Evolutionary conservation across 495 filamentous ascomycete genomes (phyloP).

Genomic region (Trichoderma virens): DNA sequence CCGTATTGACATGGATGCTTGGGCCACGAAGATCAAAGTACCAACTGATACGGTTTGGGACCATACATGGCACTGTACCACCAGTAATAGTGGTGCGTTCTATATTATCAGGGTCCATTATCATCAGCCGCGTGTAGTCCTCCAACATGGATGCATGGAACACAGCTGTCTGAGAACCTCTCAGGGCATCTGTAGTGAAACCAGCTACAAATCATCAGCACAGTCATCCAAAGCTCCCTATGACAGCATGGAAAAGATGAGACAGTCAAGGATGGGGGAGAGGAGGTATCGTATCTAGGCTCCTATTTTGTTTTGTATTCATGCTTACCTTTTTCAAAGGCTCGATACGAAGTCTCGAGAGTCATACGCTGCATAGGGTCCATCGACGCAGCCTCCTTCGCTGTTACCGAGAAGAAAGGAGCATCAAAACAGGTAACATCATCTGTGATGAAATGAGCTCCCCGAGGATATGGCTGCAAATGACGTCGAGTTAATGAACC

Average conservation of each 20-base stretch:
- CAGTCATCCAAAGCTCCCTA: not conserved
- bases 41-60: conserved; percentile 47
- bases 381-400: conserved; percentile 40
- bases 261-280: not conserved
- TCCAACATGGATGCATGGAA: conserved; percentile 24
- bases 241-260: no score
- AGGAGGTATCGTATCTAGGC: not conserved
- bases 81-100: conserved; percentile 20
- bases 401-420: conserved; percentile 50
- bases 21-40: conserved; percentile 29
- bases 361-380: conserved; percentile 28
- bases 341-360: conserved; percentile 46
- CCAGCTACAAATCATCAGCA: conserved; percentile 20
- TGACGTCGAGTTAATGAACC: not conserved
- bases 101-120: conserved; percentile 22
- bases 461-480: conserved; percentile 11
- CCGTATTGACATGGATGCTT: conserved; percentile 19
- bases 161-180: conserved; percentile 21
- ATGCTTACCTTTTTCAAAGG: conserved; percentile 36
- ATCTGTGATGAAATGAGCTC: conserved; percentile 30
- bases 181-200: conserved; percentile 13
- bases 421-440: conserved; percentile 41
- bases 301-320: no score
- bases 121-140: conserved; percentile 23
- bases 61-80: conserved; percentile 26